Percentiles rank a stretch among this genome's conserved stretches.
These are phyloP conservation scores for Salix caprea DNA, from an alignment of 345 rosid species.

Conservation along the genomic window DNA sequence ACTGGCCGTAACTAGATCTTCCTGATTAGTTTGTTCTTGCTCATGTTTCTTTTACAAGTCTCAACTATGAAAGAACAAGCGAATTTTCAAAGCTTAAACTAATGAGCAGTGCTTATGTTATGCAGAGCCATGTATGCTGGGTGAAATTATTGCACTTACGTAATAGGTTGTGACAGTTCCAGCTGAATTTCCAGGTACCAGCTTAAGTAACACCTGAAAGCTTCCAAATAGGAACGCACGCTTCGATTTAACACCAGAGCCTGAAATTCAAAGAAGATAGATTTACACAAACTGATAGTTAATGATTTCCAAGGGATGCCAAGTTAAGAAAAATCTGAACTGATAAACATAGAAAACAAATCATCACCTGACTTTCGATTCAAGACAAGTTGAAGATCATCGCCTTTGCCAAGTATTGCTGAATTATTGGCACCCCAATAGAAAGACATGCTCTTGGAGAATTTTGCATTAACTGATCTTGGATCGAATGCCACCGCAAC, in stretches of 20 bases:
- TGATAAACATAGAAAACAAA: neutral
- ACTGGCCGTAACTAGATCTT: neutral
- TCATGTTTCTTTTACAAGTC: neutral
- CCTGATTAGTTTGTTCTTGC: neutral
- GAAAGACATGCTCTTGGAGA: slow-evolving; percentile 50
- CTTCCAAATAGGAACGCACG: slow-evolving; percentile 63
- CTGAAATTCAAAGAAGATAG: slow-evolving; percentile 21
- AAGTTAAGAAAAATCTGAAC: neutral
- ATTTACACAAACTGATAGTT: neutral
- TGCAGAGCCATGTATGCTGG: neutral
- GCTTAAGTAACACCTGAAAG: slow-evolving; percentile 73
- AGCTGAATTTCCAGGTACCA: slow-evolving; percentile 79
- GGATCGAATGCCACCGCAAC: slow-evolving; percentile 33
- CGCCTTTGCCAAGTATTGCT: slow-evolving; percentile 25
- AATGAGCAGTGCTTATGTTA: neutral
- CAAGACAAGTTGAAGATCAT: slow-evolving; percentile 52
- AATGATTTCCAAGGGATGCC: neutral
- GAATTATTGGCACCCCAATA: slow-evolving; percentile 58
- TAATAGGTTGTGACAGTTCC: slow-evolving; percentile 74
- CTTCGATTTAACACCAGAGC: slow-evolving; percentile 58
- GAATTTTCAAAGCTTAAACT: neutral
- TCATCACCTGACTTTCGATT: slow-evolving; percentile 52
- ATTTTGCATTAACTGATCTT: slow-evolving; percentile 36
- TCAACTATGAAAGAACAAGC: neutral
- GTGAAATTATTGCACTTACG: slow-evolving; percentile 29